Conservation (phyloP, 768 basidiomycete species). For the Psilocybe sp. region DNA sequence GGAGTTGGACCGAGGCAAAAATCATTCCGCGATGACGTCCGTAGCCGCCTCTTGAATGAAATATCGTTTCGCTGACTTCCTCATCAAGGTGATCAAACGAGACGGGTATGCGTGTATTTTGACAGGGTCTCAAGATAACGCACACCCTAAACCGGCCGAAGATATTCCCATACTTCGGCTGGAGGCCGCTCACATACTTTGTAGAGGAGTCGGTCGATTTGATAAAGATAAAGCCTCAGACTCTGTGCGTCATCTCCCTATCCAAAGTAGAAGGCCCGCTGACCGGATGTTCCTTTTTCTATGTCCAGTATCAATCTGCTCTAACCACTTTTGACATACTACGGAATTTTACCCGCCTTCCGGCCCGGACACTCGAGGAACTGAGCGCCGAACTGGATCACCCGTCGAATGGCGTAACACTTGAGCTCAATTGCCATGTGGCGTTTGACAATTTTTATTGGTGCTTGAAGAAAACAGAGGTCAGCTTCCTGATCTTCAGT, state of each 20-base stretch:
- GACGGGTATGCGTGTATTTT: conserved; percentile 12
- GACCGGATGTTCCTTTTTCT: background rate
- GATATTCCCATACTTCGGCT: background rate
- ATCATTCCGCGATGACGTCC: conserved; percentile 1
- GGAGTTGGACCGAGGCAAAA: background rate
- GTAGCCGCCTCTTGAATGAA: background rate
- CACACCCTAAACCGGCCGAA: conserved; percentile 4
- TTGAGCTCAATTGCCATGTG: background rate
- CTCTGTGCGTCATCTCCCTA: conserved; percentile 6
- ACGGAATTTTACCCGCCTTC: conserved; percentile 6
- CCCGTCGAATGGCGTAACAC: conserved; percentile 10
- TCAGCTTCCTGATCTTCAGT: background rate
- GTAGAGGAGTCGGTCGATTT: conserved; percentile 3
- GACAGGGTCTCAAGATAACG: conserved; percentile 4
- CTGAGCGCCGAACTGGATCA: conserved; percentile 1
- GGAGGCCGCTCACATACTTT: conserved; percentile 7
- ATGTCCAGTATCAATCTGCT: conserved; percentile 11
- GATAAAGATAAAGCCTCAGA: conserved; percentile 3
- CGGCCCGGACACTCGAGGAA: conserved; percentile 3
- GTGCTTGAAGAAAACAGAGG: conserved; percentile 10
- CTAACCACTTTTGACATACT: conserved; percentile 9
- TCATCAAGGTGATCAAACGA: conserved; percentile 10
- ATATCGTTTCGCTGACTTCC: conserved; percentile 1
- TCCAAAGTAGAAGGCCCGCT: conserved; percentile 1
- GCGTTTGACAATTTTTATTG: conserved; percentile 9